phyloP scores from a whole-genome alignment of 1,139 yeast species.

The Kodamaea suecica region DNA sequence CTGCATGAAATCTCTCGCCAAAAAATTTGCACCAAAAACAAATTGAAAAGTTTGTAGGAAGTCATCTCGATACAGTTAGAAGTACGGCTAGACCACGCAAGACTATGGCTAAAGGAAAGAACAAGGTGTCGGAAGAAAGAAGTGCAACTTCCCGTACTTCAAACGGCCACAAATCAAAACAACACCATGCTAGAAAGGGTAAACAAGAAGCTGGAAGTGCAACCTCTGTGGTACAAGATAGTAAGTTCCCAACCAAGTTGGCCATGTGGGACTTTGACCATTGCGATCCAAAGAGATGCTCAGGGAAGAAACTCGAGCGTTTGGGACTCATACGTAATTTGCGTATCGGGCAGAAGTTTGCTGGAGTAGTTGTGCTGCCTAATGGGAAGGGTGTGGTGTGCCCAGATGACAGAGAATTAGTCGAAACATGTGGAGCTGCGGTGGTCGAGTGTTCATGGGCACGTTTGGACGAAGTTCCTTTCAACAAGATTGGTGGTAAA shows the following conservation, averaged over 20 bases:
- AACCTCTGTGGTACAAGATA: slow-evolving; percentile 7
- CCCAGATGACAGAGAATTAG: slow-evolving; percentile 78
- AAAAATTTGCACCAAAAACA: neutral
- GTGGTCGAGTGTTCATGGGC: slow-evolving; percentile 99
- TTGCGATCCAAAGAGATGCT: slow-evolving; percentile 97
- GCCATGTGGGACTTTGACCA: slow-evolving; percentile 98
- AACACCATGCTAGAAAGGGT: slow-evolving; percentile 48
- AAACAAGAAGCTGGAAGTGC: slow-evolving; percentile 37
- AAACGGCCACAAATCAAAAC: slow-evolving; percentile 58
- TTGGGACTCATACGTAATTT: slow-evolving; percentile 77
- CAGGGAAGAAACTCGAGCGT: slow-evolving; percentile 91
- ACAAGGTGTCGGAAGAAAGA: slow-evolving; percentile 48
- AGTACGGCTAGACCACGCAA: too few relatives aligned
- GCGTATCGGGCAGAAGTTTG: slow-evolving; percentile 87
- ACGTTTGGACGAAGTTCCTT: slow-evolving; percentile 90
- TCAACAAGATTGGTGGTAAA: slow-evolving; percentile 85
- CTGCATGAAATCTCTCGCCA: neutral
- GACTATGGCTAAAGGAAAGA: slow-evolving; percentile 65
- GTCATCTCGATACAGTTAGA: slow-evolving; percentile 2
- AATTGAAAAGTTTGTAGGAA: slow-evolving; percentile 1
- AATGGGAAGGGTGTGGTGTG: slow-evolving; percentile 89
- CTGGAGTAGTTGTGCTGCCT: slow-evolving; percentile 89
- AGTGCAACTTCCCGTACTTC: slow-evolving; percentile 40
- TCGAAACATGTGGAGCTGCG: slow-evolving; percentile 82
- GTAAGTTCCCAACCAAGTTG: slow-evolving; percentile 61